phyloP scores from a whole-genome alignment of 2,329 filamentous ascomycete species.

The Diaporthe helianthi region DNA sequence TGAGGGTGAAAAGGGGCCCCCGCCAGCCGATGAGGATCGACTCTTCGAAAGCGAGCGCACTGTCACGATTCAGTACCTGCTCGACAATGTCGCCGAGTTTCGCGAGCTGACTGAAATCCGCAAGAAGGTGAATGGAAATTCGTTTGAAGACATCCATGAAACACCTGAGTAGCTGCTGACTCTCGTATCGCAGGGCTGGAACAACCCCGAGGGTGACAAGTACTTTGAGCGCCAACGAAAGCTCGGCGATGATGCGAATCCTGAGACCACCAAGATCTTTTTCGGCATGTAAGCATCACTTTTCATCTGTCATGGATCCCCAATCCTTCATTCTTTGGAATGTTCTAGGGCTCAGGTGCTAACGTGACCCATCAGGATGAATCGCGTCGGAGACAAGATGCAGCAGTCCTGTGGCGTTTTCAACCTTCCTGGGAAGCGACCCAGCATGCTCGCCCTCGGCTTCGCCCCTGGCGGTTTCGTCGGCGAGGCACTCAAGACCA shows the following conservation, averaged over 20 bases:
- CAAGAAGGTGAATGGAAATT: background rate
- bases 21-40: slow-evolving; percentile 12
- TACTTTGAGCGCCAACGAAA: slow-evolving; percentile 51
- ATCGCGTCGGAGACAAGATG: slow-evolving; percentile 50
- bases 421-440: slow-evolving; percentile 33
- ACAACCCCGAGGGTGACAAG: slow-evolving; percentile 49
- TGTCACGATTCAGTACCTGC: slow-evolving; percentile 20
- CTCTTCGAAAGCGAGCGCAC: slow-evolving; percentile 15
- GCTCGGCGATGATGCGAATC: slow-evolving; percentile 44
- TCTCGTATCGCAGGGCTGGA: slow-evolving; percentile 49
- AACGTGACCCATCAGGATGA: no score
- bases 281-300: slow-evolving; percentile 41
- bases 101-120: slow-evolving; percentile 18
- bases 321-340: no score
- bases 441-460: slow-evolving; percentile 59
- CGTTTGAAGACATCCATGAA: no score
- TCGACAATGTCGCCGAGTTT: slow-evolving; percentile 24
- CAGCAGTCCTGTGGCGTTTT: slow-evolving; percentile 45
- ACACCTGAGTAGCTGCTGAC: background rate
- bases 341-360: no score
- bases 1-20: background rate
- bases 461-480: slow-evolving; percentile 63
- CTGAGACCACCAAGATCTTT: slow-evolving; percentile 41
- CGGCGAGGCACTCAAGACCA: slow-evolving; percentile 44
- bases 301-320: no score